Evolutionary conservation across 2,329 filamentous ascomycete genomes (phyloP).

Genomic region (Stagonosporopsis vannaccii): DNA sequence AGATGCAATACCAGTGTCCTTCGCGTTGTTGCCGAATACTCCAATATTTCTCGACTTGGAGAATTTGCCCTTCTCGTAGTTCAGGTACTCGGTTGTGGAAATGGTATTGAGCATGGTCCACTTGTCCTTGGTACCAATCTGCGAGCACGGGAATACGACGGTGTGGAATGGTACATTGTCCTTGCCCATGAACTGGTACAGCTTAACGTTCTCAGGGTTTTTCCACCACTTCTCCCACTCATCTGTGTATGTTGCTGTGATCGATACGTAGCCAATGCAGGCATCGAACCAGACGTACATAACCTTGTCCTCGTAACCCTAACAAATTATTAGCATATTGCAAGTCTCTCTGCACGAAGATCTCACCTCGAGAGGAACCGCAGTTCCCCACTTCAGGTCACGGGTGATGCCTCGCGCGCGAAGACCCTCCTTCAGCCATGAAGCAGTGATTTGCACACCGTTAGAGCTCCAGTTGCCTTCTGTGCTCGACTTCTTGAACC

Average conservation of each 20-base stretch:
- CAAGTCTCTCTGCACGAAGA: not conserved
- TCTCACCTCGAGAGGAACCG: constrained; percentile 59
- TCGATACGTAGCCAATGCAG: constrained; percentile 94
- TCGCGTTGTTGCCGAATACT: constrained; percentile 89
- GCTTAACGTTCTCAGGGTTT: constrained; percentile 82
- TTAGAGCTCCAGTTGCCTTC: constrained; percentile 81
- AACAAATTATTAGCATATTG: constrained; percentile 13
- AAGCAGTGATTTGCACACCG: constrained; percentile 76
- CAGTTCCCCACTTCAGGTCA: constrained; percentile 88
- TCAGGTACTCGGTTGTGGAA: constrained; percentile 78
- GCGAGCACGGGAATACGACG: constrained; percentile 87
- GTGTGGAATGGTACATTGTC: constrained; percentile 88
- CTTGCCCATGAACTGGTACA: constrained; percentile 95
- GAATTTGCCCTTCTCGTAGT: constrained; percentile 70
- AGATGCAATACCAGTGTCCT: constrained; percentile 81
- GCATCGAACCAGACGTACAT: constrained; percentile 95
- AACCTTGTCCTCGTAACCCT: constrained; percentile 75
- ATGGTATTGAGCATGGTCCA: constrained; percentile 92
- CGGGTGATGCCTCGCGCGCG: constrained; percentile 88
- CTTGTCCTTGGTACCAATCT: constrained; percentile 81
- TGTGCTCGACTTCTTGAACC: constrained; percentile 75
- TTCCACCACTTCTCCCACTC: constrained; percentile 97
- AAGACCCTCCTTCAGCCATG: constrained; percentile 84
- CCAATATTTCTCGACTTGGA: constrained; percentile 89
- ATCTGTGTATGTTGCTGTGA: constrained; percentile 87